Base-by-base conservation (phyloP, 331 rosid genomes). In the Phaseolus coccineus region DNA sequence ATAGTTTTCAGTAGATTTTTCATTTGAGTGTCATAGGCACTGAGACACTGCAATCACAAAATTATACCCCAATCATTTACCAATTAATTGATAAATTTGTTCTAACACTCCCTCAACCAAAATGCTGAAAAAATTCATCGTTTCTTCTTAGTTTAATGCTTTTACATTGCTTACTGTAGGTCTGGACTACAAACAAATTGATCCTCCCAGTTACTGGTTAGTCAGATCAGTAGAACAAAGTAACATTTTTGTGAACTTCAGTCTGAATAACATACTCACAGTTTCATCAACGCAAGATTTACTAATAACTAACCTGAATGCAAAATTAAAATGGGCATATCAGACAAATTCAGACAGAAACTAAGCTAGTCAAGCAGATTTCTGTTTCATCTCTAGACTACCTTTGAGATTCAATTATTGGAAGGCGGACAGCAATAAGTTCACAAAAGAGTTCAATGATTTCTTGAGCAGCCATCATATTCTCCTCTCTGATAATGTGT, bases 391-490 rank as follows among this genome's bases (percentile, higher is more conserved):
- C 14, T 31, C 67, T 72, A 61, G 6, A 71, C 28, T 83, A 96
- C 99, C 97, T 96, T 80, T 96, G 99, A 24, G 91, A 73, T 76
- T 96, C 99, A 62, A 96, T 86, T 81, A 96, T 93, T 7, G 98
- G 99, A 84, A 96, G 98, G 50, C 98, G 97, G 73, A 96, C 98
- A 15, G 90, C 39, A 77, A 96, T 87, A 58, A 96, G 99, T 89
- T 96, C 99, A 27, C 89, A 85, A 78, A 90, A 96, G 37, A 96
- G 89, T 86, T 93, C 99, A 68, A 96, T 63, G 78, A 96, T 88
- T 89, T 96, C 99, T 76, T 96, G 99, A 69, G 99, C 98, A 44
- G 98, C 99, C 98, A 93, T 91, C 98, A 93, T 96, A 69, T 93
- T 96, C 91, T 96, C 99, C 83, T 96, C 99, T 76, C 99, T 89